Evolutionary conservation across 140 eudicot genomes (phyloP).

Genomic region (Flaveria floridana): DNA sequence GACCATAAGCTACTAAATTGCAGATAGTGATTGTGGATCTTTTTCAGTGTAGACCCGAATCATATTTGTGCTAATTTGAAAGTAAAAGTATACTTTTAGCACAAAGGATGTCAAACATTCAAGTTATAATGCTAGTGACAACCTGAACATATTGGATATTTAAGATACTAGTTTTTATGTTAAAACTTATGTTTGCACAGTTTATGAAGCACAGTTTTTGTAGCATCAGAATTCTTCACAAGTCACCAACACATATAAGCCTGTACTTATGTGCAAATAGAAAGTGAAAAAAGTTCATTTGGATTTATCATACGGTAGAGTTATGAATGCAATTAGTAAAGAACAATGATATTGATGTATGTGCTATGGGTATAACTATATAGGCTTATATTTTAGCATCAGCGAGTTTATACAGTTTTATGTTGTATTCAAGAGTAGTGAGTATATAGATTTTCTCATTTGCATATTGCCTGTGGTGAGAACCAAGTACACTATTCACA

Average conservation of each 20-base stretch:
- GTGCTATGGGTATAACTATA: not conserved
- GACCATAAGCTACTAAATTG: slow-evolving; percentile 3
- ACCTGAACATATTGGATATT: not conserved
- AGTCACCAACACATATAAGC: not conserved
- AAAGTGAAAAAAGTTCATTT: not conserved
- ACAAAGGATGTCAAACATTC: not conserved
- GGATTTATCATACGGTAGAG: too few relatives aligned
- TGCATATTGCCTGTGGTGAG: slow-evolving; percentile 6
- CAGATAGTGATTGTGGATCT: slow-evolving; percentile 7
- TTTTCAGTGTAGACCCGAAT: not conserved
- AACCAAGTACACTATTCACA: not conserved
- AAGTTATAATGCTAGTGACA: not conserved
- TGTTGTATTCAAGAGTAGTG: not conserved
- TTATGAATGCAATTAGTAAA: not conserved
- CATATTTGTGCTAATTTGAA: not conserved
- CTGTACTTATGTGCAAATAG: not conserved
- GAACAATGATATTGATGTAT: not conserved
- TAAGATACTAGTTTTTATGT: not conserved
- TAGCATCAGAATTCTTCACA: slow-evolving; percentile 6
- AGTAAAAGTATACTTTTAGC: slow-evolving; percentile 9
- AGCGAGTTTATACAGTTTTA: not conserved
- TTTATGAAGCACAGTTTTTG: not conserved
- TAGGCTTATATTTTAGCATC: not conserved
- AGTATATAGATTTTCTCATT: not conserved
- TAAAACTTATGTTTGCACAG: not conserved